These are phyloP conservation scores for Epichloe gansuensis DNA, from an alignment of 2,329 filamentous ascomycete species.

Conservation along the genomic window DNA sequence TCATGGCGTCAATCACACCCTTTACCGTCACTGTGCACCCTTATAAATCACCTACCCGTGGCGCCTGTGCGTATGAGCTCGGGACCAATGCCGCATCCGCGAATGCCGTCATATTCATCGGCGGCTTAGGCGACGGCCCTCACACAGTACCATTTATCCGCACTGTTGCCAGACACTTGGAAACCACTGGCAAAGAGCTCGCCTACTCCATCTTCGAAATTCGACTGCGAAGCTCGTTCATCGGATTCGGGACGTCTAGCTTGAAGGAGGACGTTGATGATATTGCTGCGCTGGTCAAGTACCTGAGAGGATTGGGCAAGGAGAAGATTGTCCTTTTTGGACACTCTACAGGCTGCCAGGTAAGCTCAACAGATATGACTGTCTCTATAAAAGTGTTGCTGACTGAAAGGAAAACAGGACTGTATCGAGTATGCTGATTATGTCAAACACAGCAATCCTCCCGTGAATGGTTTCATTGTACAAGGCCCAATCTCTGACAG, in stretches of 20 bases:
- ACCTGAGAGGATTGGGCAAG: conserved; percentile 37
- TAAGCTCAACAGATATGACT: conserved; percentile 13
- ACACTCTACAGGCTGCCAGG: conserved; percentile 46
- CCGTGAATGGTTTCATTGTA: conserved; percentile 63
- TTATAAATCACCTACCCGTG: conserved; percentile 27
- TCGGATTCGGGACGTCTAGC: conserved; percentile 36
- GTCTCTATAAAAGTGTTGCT: background rate
- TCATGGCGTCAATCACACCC: conserved; percentile 18
- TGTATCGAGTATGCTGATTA: conserved; percentile 41
- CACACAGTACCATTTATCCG: conserved; percentile 48
- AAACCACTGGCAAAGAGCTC: conserved; percentile 20
- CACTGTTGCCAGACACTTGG: conserved; percentile 31
- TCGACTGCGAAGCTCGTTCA: conserved; percentile 41
- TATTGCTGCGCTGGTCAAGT: conserved; percentile 38
- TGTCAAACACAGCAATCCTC: conserved; percentile 28
- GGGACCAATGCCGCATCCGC: conserved; percentile 23
- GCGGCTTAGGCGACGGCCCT: conserved; percentile 57
- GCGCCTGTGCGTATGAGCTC: conserved; percentile 34
- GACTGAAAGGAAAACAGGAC: conserved; percentile 26
- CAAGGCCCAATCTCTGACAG: conserved; percentile 73
- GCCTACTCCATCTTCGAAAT: conserved; percentile 44
- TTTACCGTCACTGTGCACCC: conserved; percentile 34
- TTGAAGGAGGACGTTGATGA: conserved; percentile 41
- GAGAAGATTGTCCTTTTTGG: conserved; percentile 42
- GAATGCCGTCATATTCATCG: conserved; percentile 56